Evolutionary conservation across 2,329 filamentous ascomycete species (phyloP), one percentile per base, ranked within the genome.

Genomic region (Corniculantispora saksenae): DNA sequence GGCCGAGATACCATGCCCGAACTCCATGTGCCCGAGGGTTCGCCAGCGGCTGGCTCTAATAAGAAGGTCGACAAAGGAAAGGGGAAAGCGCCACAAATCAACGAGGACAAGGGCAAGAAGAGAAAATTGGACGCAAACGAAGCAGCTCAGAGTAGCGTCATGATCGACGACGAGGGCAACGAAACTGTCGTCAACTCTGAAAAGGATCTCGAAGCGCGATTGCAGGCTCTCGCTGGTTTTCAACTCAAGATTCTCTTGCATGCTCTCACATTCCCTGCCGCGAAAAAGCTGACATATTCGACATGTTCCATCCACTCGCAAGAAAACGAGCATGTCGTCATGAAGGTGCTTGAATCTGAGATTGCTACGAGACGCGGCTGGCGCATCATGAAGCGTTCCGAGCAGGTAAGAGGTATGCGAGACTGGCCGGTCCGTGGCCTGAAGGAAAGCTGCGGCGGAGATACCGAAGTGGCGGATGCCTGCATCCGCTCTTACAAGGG

Each of bases 311-410:
- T 97, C 2, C 90, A 98, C 74, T 85, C 87, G 0, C 86, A 91
- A 69, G 95, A 99, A 76, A 98, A 99, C 71, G 95, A 99, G 77
- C 79, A 84, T 1, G 94, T 98, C 0, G 93, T 97, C 0, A 78
- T 89, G 64, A 83, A 85, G 55, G 91, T 92, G 1, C 80, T 98
- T 45, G 75, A 77, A 8, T 94, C 92, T 0, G 80, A 86, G 0
- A 76, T 91, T 13, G 93, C 92, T 0, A 82, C 79, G 68, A 74
- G 82, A 66, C 79, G 84, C 32, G 92, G 92, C 0, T 99, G 95
- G 95, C 84, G 85, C 40, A 83, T 97, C n/a, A 75, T 97, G 69
- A 80, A 78, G 63, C 83, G 93, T 17, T 82, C 87, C 3, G 83
- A 91, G 64, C 94, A 98, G 76, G 89, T 94, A 0, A 79, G 82